phyloP scores from a whole-genome alignment of 2,329 filamentous ascomycete genomes.

The Fusarium torreyae region DNA sequence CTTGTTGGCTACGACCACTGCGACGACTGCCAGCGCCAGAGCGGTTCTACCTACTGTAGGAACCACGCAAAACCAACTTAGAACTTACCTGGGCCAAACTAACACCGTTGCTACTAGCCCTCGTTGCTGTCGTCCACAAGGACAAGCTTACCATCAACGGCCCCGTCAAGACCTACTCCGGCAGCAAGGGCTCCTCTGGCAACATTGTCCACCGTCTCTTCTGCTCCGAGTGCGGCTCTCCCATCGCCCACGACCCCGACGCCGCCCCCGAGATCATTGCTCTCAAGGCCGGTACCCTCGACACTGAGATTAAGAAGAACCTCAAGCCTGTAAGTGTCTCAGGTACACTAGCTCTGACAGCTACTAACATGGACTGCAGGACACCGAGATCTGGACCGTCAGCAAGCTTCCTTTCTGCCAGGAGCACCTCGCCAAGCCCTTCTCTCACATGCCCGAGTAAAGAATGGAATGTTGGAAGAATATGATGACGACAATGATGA shows the following conservation, averaged over 20 bases:
- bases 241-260: slow-evolving; percentile 79
- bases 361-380: slow-evolving; percentile 56
- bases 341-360: not conserved
- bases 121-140: slow-evolving; percentile 77
- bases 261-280: slow-evolving; percentile 79
- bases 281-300: slow-evolving; percentile 76
- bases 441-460: slow-evolving; percentile 75
- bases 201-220: slow-evolving; percentile 77
- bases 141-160: slow-evolving; percentile 75
- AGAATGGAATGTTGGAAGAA: not conserved
- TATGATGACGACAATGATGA: slow-evolving; percentile 26
- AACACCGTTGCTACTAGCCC: slow-evolving; percentile 60
- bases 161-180: slow-evolving; percentile 75
- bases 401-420: slow-evolving; percentile 79
- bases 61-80: no score
- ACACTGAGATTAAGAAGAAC: slow-evolving; percentile 75
- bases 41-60: slow-evolving; percentile 76
- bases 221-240: slow-evolving; percentile 78
- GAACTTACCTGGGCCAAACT: slow-evolving; percentile 1
- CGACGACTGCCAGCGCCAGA: slow-evolving; percentile 80
- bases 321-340: slow-evolving; percentile 71
- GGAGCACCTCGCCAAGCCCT: slow-evolving; percentile 75
- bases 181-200: slow-evolving; percentile 70
- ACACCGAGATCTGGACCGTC: slow-evolving; percentile 79
- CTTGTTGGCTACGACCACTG: slow-evolving; percentile 79